These are phyloP conservation scores for Oryza punctata DNA, from an alignment of 176 grass and related monocot species.

Conservation along the genomic window DNA sequence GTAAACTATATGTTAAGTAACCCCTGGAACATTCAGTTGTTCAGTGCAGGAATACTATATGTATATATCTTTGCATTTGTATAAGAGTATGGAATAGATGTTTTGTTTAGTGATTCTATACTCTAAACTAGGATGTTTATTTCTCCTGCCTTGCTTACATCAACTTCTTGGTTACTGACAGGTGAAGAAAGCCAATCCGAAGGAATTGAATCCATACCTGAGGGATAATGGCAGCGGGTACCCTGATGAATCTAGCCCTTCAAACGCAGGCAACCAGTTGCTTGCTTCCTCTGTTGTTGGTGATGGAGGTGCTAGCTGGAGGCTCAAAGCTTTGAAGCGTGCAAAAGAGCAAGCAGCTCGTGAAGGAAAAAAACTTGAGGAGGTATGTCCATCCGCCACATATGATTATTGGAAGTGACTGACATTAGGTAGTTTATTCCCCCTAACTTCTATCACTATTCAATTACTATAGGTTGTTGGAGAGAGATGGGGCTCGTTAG, in stretches of 20 bases:
- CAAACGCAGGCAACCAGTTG: conserved; percentile 41
- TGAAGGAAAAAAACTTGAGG: conserved; percentile 73
- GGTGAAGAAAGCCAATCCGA: conserved; percentile 59
- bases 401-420: conserved; percentile 1
- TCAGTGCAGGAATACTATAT: neutral
- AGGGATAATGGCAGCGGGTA: conserved; percentile 75
- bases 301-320: conserved; percentile 97
- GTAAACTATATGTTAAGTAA: neutral
- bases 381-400: conserved; percentile 43
- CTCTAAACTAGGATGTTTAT: neutral
- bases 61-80: neutral
- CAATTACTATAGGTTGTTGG: conserved; percentile 62
- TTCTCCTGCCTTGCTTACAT: neutral
- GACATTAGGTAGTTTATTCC: neutral
- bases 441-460: neutral
- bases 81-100: neutral
- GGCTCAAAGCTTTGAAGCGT: conserved; percentile 93
- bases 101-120: neutral
- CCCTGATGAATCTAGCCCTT: conserved; percentile 62
- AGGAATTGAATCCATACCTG: conserved; percentile 81
- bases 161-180: conserved; percentile 28
- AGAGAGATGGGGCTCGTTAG: conserved; percentile 85
- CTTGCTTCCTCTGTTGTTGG: conserved; percentile 75
- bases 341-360: conserved; percentile 94
- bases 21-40: neutral